Evolutionary conservation across 257 asterid genomes (phyloP).

Genomic region (Solanum lycopersicoides): DNA sequence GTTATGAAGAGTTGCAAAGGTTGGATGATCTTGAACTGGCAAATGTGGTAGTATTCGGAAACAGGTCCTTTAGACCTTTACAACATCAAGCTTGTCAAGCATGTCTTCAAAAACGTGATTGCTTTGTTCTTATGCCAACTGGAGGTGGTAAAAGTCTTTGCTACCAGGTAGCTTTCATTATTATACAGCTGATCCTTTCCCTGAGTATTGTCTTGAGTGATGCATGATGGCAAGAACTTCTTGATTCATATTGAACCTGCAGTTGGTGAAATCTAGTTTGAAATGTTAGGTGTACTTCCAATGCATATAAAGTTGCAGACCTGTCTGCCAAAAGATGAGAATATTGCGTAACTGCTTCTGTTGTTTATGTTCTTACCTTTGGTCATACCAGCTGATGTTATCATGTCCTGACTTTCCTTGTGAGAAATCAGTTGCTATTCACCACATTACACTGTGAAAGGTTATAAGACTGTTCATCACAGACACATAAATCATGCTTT

Average conservation of each 20-base stretch:
- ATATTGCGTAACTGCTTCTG: not conserved
- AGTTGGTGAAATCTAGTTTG: not conserved
- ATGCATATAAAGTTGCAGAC: not conserved
- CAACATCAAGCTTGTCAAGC: conserved; percentile 82
- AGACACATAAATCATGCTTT: not conserved
- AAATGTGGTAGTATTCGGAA: conserved; percentile 87
- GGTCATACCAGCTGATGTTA: not conserved
- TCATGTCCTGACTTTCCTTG: not conserved
- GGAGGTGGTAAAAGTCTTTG: conserved; percentile 99
- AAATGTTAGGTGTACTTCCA: not conserved
- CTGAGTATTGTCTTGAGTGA: not conserved
- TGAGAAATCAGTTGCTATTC: not conserved
- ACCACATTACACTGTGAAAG: not conserved
- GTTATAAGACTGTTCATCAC: not conserved
- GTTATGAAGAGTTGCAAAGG: conserved; percentile 61
- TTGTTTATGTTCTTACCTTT: not conserved
- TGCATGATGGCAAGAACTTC: not conserved
- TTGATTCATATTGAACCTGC: not conserved
- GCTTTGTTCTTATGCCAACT: conserved; percentile 94
- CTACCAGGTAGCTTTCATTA: conserved; percentile 67
- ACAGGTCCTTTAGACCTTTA: conserved; percentile 64
- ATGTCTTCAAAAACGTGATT: conserved; percentile 54
- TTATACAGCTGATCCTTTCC: not conserved
- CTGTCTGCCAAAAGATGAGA: not conserved
- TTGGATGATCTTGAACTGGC: conserved; percentile 84